phyloP scores from a whole-genome alignment of 208 protist genomes.

The Acanthamoeba triangularis region DNA sequence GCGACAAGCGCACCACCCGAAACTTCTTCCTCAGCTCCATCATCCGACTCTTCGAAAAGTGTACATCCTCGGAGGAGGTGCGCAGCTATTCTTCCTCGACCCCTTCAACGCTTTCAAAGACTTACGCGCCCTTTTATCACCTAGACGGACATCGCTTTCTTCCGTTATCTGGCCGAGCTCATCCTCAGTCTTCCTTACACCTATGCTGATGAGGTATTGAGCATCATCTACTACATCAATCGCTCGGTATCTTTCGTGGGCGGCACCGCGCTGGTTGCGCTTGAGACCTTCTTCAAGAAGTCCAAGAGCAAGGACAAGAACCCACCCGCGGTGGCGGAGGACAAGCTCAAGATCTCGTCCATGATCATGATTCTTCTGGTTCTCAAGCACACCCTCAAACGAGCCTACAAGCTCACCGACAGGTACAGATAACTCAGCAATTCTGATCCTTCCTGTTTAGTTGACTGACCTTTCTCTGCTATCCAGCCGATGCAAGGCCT shows the following conservation, averaged over 20 bases:
- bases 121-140: not conserved
- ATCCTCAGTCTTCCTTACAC: slow-evolving; percentile 74
- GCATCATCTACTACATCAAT: slow-evolving; percentile 70
- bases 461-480: not conserved
- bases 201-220: slow-evolving; percentile 61
- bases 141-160: slow-evolving; percentile 62
- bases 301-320: not conserved
- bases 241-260: slow-evolving; percentile 61
- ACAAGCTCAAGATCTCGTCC: slow-evolving; percentile 61
- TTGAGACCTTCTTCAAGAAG: slow-evolving; percentile 50
- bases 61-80: slow-evolving; percentile 59
- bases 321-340: not conserved
- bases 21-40: slow-evolving; percentile 54
- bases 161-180: slow-evolving; percentile 73
- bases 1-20: slow-evolving; percentile 63
- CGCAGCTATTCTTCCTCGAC: not conserved
- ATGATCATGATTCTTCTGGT: slow-evolving; percentile 70
- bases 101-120: not conserved
- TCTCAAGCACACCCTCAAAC: slow-evolving; percentile 72
- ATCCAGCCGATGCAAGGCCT: slow-evolving; percentile 63
- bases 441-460: not conserved
- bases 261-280: not conserved
- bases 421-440: slow-evolving; percentile 11
- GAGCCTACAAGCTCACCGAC: slow-evolving; percentile 56
- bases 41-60: slow-evolving; percentile 74